phyloP scores from a whole-genome alignment of 2,329 filamentous ascomycete genomes.

The Tolypocladium pustulatum region DNA sequence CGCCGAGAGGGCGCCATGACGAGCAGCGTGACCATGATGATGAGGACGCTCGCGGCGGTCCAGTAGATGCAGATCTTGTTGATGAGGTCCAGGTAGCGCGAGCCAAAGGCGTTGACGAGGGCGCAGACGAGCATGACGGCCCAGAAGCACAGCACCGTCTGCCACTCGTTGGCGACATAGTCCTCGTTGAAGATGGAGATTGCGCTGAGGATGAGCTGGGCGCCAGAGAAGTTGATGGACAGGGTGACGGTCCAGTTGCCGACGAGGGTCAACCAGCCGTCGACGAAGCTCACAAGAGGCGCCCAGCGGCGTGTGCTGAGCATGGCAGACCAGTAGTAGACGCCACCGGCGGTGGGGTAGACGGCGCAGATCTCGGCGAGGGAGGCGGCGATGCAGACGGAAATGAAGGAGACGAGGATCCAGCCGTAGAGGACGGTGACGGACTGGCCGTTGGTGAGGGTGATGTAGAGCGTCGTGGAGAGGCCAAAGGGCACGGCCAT shows the following conservation, averaged over 20 bases:
- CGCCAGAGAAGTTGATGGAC: constrained; percentile 61
- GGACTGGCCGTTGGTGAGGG: constrained; percentile 61
- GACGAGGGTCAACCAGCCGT: constrained; percentile 64
- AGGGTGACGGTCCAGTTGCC: constrained; percentile 63
- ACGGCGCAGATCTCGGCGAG: constrained; percentile 64
- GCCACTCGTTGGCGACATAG: constrained; percentile 53
- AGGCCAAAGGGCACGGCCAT: constrained; percentile 40
- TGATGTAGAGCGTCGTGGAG: constrained; percentile 35
- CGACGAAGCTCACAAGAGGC: constrained; percentile 57
- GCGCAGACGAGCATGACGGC: constrained; percentile 54
- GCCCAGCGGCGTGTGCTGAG: constrained; percentile 52
- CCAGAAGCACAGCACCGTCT: constrained; percentile 67
- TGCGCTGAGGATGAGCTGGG: constrained; percentile 56
- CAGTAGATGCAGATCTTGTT: constrained; percentile 65
- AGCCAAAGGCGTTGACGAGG: constrained; percentile 54
- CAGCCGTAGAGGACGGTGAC: constrained; percentile 68
- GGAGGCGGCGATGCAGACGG: constrained; percentile 59
- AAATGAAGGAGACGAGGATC: constrained; percentile 53
- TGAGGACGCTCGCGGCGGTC: constrained; percentile 57
- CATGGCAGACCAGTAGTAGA: constrained; percentile 66
- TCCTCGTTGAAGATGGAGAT: constrained; percentile 54
- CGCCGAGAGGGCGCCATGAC: constrained; percentile 55
- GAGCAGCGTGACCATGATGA: constrained; percentile 61
- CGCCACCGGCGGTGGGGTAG: constrained; percentile 49
- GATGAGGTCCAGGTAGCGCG: constrained; percentile 49